phyloP scores from a whole-genome alignment of 257 asterid species.

The Euphrasia confusa region DNA sequence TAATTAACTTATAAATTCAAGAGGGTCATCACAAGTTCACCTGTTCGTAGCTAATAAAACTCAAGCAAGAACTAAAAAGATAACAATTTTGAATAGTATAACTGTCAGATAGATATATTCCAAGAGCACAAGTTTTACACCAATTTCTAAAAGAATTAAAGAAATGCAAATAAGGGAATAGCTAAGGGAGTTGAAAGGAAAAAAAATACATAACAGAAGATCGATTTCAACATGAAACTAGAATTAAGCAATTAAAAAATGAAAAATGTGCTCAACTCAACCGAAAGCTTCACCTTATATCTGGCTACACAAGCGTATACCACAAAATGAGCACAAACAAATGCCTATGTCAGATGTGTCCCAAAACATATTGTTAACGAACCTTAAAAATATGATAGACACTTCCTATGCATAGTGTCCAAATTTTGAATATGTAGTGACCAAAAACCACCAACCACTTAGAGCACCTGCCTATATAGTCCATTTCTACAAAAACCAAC shows the following conservation, averaged over 20 bases:
- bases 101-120: conserved; percentile 17
- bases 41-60: conserved; percentile 22
- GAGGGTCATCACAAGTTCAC: conserved; percentile 15
- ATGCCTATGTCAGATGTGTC: not conserved
- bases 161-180: not conserved
- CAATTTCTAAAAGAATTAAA: not conserved
- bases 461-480: no score
- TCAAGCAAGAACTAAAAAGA: not conserved
- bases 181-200: not conserved
- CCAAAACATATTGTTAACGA: not conserved
- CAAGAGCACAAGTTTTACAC: conserved; percentile 13
- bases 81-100: conserved; percentile 12
- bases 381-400: not conserved
- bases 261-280: not conserved
- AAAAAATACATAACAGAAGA: not conserved
- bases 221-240: not conserved
- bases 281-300: not conserved
- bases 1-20: conserved; percentile 31
- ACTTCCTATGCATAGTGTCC: not conserved
- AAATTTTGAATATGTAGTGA: not conserved
- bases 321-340: not conserved
- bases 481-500: no score
- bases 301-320: not conserved
- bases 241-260: not conserved
- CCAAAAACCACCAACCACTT: no score